A percentile compares a stretch with the other conserved stretches of the same genome.
Evolutionary conservation across 164 flowering plant species (phyloP).

Genomic region (Berberis vulgaris): DNA sequence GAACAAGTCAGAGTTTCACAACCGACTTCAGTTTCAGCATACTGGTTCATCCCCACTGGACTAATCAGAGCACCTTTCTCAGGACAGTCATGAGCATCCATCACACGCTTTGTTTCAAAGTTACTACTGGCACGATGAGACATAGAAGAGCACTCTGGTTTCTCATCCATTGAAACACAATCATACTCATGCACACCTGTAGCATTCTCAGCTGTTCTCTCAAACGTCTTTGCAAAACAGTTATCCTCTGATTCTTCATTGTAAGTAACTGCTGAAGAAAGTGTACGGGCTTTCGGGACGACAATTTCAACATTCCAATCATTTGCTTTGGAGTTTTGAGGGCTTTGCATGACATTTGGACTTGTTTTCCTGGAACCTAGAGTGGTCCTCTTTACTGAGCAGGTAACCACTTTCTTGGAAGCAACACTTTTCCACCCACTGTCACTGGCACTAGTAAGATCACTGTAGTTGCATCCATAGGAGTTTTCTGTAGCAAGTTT

Average conservation of each 20-base stretch:
- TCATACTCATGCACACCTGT: constrained; percentile 31
- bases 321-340: constrained; percentile 28
- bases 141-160: constrained; percentile 49
- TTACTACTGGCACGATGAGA: constrained; percentile 35
- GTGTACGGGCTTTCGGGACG: constrained; percentile 33
- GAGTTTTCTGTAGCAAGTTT: constrained; percentile 38
- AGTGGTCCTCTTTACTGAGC: constrained; percentile 37
- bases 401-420: constrained; percentile 20
- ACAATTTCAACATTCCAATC: constrained; percentile 75
- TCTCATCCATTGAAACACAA: constrained; percentile 44
- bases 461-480: constrained; percentile 43
- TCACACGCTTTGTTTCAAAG: constrained; percentile 33
- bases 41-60: constrained; percentile 21
- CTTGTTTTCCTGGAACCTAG: constrained; percentile 36
- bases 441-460: constrained; percentile 38
- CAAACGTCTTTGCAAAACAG: constrained; percentile 45
- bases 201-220: constrained; percentile 24
- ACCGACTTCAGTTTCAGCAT: constrained; percentile 30
- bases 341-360: constrained; percentile 23
- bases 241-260: constrained; percentile 71
- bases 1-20: constrained; percentile 21
- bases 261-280: constrained; percentile 23
- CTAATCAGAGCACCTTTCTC: constrained; percentile 24
- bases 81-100: constrained; percentile 25
- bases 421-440: constrained; percentile 34